Base-by-base conservation (phyloP, 768 basidiomycete genomes). In the Agaricus sinodeliciosus region DNA sequence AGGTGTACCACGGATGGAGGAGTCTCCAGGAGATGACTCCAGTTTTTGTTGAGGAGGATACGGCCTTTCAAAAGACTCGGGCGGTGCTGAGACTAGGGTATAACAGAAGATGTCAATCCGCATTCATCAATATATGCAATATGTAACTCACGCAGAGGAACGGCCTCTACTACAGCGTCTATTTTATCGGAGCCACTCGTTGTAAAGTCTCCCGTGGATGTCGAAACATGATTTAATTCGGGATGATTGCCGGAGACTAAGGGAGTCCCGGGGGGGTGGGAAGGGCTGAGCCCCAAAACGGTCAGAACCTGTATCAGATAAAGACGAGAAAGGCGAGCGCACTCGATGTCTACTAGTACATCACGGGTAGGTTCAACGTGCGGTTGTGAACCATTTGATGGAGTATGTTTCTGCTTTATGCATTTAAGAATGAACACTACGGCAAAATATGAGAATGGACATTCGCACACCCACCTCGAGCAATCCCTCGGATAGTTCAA, bases 401-500 rank as follows among this genome's bases (percentile, higher is more conserved):
- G n/a, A 19, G 12, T 18, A 15, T 37, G 22, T 48, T 48, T 37
- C 47, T 48, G 47, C 13, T n/a, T n/a, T 48, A 25, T 3, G 47
- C 47, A 11, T 31, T 37, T 48, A 13, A 48, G 35, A 39, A n/a
- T 19, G n/a, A 11, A 22, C 22, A 15, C 19, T 37, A 12, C 19
- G 11, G 22, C 35, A 16, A 25, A n/a, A 8, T 13, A 16, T 7
- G 34, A 31, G 3, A 12, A 36, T 11, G 8, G 12, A 22, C 9
- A 36, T 9, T 13, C 27, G 15, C 4, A 15, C 42, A 44, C 42
- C 43, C 25, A 51, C 50, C 43, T 51, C 31, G 8, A 9, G 13
- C n/a, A 34, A 15, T 35, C 25, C 34, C n/a, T 26, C 12, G 67
- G 9, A 69, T 69, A 16, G 68, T 70, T 44, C 70, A 60, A 12